Evolutionary conservation across 176 grass and related monocot species (phyloP).

Genomic region (Puccinellia tenuiflora): DNA sequence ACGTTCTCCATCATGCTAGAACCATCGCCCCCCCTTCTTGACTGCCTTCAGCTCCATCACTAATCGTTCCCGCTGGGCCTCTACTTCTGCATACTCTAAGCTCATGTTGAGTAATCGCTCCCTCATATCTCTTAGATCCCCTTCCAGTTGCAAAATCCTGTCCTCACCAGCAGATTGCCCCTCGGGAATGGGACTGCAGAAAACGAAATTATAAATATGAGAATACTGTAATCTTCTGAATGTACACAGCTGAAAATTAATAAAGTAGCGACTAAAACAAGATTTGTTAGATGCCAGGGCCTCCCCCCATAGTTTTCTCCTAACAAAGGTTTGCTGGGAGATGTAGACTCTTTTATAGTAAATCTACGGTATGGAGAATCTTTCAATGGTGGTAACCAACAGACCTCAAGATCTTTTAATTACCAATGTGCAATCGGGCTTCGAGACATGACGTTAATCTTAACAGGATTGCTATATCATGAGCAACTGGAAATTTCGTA

Average conservation of each 20-base stretch:
- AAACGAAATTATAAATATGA: not conserved
- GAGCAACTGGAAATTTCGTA: no score
- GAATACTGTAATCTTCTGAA: not conserved
- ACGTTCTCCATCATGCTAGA: conserved; percentile 34
- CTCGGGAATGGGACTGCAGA: conserved; percentile 22
- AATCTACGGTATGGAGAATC: not conserved
- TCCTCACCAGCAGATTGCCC: conserved; percentile 20
- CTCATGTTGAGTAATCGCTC: conserved; percentile 82
- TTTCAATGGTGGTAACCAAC: not conserved
- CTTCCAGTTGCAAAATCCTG: conserved; percentile 62
- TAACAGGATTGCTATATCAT: not conserved
- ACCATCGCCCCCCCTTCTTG: conserved; percentile 71
- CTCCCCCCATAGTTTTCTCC: not conserved
- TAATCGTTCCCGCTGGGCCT: conserved; percentile 78
- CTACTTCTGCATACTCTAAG: conserved; percentile 86
- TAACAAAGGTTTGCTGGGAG: not conserved
- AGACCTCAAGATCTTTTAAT: not conserved
- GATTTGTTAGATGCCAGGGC: not conserved
- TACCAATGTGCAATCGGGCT: not conserved
- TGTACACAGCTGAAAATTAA: not conserved
- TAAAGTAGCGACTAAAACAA: not conserved
- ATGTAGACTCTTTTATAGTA: not conserved
- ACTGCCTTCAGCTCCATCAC: conserved; percentile 79
- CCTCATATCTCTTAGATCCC: conserved; percentile 84
- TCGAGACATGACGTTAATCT: not conserved